Conservation (phyloP, 345 rosid species). For the Pistacia atlantica region DNA sequence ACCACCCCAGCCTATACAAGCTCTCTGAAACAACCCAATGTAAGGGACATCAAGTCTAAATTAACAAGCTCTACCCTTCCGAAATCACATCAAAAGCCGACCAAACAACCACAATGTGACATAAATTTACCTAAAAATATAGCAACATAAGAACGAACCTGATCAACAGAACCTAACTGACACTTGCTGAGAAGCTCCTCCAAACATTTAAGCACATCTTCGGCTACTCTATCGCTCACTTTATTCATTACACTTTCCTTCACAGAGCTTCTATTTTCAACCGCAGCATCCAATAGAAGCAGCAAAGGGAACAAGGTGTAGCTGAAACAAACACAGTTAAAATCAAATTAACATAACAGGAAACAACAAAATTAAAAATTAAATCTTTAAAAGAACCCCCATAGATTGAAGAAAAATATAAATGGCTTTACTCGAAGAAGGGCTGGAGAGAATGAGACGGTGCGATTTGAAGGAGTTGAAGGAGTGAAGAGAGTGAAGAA, state of each 20-base stretch:
- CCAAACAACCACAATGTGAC: neutral
- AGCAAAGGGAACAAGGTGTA: conserved; percentile 79
- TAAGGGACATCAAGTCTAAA: too few species aligned
- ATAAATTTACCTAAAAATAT: neutral
- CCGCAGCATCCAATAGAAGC: conserved; percentile 76
- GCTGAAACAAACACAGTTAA: conserved; percentile 44
- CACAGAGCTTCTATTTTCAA: conserved; percentile 49
- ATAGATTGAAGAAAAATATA: neutral
- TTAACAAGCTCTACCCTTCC: neutral
- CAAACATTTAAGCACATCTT: conserved; percentile 73
- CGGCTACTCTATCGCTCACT: conserved; percentile 82
- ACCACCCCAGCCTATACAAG: too few species aligned
- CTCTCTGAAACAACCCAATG: too few species aligned
- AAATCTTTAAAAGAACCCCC: neutral
- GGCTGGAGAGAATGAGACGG: conserved; percentile 64
- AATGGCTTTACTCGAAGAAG: conserved; percentile 64
- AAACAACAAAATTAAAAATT: neutral
- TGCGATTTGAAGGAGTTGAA: conserved; percentile 50
- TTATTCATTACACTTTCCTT: conserved; percentile 31
- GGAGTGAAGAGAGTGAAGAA: conserved; percentile 50
- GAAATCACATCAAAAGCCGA: neutral
- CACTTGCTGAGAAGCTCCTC: conserved; percentile 82
- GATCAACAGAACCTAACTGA: conserved; percentile 58
- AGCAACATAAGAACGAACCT: conserved; percentile 43
- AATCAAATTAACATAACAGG: neutral